Percentiles rank a stretch among this genome's conserved stretches.
Conservation (phyloP, 148 eudicot genomes). For the Rhododendron kiyosumense region DNA sequence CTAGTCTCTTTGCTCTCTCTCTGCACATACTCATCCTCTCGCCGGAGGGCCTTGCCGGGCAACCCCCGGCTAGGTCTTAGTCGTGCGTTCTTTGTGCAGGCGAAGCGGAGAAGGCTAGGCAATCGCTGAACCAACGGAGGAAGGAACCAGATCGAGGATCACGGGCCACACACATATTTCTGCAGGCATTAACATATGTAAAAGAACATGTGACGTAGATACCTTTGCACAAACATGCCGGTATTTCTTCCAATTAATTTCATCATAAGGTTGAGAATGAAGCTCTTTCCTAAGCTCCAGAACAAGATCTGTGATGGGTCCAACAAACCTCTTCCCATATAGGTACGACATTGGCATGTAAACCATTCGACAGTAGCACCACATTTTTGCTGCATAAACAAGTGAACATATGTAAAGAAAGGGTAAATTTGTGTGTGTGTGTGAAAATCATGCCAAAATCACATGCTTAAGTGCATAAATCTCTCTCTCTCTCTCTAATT, state of each 20-base stretch:
- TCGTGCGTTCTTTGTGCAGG: no score
- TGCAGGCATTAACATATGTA: neutral
- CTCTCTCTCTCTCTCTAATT: no score
- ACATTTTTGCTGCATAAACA: conserved; percentile 27
- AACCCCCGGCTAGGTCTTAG: no score
- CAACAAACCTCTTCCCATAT: conserved; percentile 42
- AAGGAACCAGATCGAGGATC: no score
- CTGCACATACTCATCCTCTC: no score
- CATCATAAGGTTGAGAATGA: conserved; percentile 22
- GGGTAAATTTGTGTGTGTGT: neutral
- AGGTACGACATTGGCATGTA: conserved; percentile 45
- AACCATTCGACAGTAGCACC: conserved; percentile 24
- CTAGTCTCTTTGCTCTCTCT: no score
- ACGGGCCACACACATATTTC: no score
- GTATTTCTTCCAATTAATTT: conserved; percentile 27
- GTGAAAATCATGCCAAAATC: neutral
- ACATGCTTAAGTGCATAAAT: neutral
- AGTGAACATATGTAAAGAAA: neutral
- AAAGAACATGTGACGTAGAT: neutral
- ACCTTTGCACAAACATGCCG: conserved; percentile 34
- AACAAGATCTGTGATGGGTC: conserved; percentile 33
- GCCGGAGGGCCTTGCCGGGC: no score
- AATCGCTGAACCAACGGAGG: no score
- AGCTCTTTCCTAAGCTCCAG: conserved; percentile 34
- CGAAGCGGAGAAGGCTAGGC: no score